phyloP scores from a whole-genome alignment of 495 filamentous ascomycete species.

The Schizothecium vesticola region DNA sequence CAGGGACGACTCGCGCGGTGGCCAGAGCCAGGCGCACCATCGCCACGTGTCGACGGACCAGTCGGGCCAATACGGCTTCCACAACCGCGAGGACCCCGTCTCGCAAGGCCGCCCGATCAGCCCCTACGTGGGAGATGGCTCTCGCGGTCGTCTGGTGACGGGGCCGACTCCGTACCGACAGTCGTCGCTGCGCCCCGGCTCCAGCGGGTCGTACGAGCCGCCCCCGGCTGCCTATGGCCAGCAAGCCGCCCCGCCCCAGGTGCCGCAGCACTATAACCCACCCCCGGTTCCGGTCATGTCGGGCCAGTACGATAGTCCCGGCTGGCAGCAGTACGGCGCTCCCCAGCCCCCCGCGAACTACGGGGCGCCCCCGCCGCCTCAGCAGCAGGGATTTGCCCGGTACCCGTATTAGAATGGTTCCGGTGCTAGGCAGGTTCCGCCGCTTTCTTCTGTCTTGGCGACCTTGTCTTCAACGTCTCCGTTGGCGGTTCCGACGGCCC shows the following conservation, averaged over 20 bases:
- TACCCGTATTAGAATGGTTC: constrained; percentile 14
- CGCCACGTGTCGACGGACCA: constrained; percentile 35
- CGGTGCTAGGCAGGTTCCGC: neutral
- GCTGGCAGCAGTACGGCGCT: constrained; percentile 11
- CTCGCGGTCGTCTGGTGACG: constrained; percentile 22
- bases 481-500: neutral
- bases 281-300: constrained; percentile 6
- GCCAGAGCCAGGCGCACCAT: constrained; percentile 34
- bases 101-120: constrained; percentile 35
- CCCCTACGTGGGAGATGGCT: constrained; percentile 27
- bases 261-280: constrained; percentile 11
- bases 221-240: constrained; percentile 34
- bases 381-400: constrained; percentile 13
- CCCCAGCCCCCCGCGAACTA: constrained; percentile 13
- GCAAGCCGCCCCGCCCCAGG: constrained; percentile 12
- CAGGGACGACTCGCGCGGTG: constrained; percentile 16
- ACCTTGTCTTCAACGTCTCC: neutral
- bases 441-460: neutral
- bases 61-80: constrained; percentile 22
- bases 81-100: constrained; percentile 36
- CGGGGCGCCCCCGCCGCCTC: constrained; percentile 12
- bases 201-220: constrained; percentile 42
- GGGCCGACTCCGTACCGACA: constrained; percentile 36
- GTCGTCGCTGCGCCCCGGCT: constrained; percentile 39
- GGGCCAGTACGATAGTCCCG: neutral